Conservation (phyloP, 805 yeast genomes). For the Lipomyces mesembrius region DNA sequence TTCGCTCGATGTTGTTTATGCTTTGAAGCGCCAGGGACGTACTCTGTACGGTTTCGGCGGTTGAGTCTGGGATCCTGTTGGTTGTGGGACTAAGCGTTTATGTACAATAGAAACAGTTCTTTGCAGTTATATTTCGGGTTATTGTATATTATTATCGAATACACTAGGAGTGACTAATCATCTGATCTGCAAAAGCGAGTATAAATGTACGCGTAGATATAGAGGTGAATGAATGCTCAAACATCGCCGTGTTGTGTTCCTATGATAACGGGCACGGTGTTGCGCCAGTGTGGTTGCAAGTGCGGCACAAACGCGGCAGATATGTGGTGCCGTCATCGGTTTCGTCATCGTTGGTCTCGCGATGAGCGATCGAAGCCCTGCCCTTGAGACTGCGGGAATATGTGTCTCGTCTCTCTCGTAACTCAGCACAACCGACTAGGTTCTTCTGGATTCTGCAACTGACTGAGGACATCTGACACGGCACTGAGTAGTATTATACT, state of each 20-base stretch:
- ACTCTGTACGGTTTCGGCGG: conserved; percentile 99
- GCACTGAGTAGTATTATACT: neutral
- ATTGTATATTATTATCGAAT: conserved; percentile 13
- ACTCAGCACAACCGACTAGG: neutral
- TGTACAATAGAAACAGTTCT: conserved; percentile 21
- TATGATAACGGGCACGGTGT: neutral
- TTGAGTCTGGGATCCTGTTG: conserved; percentile 52
- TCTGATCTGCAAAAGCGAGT: neutral
- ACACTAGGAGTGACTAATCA: conserved; percentile 1
- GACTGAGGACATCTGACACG: neutral
- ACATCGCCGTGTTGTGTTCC: too few relatives aligned
- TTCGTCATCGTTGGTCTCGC: neutral
- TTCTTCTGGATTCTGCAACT: neutral
- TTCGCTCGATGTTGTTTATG: conserved; percentile 97
- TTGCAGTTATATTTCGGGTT: conserved; percentile 7
- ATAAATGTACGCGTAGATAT: too few relatives aligned
- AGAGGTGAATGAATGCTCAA: too few relatives aligned
- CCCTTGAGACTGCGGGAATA: neutral
- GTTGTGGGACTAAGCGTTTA: conserved; percentile 9
- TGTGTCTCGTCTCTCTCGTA: neutral
- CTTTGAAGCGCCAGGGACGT: conserved; percentile 99
- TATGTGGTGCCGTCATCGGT: neutral
- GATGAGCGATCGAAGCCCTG: neutral
- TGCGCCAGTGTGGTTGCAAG: neutral
- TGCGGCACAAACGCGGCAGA: neutral